phyloP scores from a whole-genome alignment of 164 flowering plant genomes.

The Magnolia sinica region DNA sequence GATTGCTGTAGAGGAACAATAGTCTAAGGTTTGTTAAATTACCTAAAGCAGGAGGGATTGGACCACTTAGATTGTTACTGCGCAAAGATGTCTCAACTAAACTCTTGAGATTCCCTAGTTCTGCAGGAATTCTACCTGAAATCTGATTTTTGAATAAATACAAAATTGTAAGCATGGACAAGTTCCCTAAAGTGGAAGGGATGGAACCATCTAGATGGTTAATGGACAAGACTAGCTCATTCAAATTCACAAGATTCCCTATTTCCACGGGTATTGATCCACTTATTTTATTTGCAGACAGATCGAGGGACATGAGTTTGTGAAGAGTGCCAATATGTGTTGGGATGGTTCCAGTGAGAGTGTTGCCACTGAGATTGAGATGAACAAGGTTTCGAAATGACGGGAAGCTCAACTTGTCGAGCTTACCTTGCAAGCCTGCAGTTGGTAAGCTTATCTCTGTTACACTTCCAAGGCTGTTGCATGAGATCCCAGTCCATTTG shows the following conservation, averaged over 20 bases:
- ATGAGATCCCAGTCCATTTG: constrained; percentile 1
- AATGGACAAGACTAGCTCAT: neutral
- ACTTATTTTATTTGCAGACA: neutral
- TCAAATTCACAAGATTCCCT: neutral
- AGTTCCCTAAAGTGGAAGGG: neutral
- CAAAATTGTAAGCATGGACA: neutral
- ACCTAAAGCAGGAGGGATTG: neutral
- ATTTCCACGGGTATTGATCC: constrained; percentile 19
- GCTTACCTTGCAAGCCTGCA: neutral
- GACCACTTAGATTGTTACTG: neutral
- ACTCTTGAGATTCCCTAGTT: neutral
- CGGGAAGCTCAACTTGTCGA: constrained; percentile 1
- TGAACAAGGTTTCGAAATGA: neutral
- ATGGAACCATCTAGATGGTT: neutral
- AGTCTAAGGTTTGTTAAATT: neutral
- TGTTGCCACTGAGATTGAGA: constrained; percentile 6
- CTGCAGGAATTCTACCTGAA: neutral
- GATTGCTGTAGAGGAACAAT: neutral
- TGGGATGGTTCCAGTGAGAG: constrained; percentile 9
- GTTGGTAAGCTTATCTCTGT: constrained; percentile 1
- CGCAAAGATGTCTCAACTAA: neutral
- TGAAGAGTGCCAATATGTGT: neutral
- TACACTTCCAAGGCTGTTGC: neutral
- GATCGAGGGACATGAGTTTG: constrained; percentile 6
- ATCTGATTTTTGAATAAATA: neutral